Conservation (phyloP, 2,329 filamentous ascomycete species). For the Neofusicoccum kwambonambiense region DNA sequence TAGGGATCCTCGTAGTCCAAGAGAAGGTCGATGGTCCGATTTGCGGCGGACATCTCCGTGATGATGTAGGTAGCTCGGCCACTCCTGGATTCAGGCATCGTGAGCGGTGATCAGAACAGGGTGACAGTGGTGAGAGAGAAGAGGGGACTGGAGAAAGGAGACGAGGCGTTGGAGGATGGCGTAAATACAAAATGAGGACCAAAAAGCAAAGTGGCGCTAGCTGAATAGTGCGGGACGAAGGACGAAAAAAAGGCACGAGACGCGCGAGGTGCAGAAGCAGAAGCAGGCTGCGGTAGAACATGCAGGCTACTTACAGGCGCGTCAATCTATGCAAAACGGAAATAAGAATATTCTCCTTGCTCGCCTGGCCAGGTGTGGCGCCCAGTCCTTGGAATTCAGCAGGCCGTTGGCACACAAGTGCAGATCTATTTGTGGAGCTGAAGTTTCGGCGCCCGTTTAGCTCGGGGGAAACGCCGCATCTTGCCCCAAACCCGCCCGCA, state of each 20-base stretch:
- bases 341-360: not conserved
- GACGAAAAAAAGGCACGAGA: not conserved
- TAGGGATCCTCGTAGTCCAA: slow-evolving; percentile 86
- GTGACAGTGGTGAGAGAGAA: not conserved
- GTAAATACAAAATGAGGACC: not conserved
- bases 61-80: slow-evolving; percentile 1
- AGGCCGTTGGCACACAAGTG: slow-evolving; percentile 1
- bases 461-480: not conserved
- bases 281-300: not conserved
- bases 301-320: not conserved
- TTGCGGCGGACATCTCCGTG: slow-evolving; percentile 7
- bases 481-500: not conserved
- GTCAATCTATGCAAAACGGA: not conserved
- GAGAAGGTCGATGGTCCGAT: slow-evolving; percentile 59
- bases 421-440: not conserved
- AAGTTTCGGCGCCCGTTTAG: not conserved
- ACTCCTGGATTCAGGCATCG: not conserved
- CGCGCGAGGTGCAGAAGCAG: not conserved
- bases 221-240: not conserved
- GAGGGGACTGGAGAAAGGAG: not conserved
- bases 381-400: not conserved
- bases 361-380: not conserved
- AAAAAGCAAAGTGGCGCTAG: not conserved
- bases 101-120: not conserved
- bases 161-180: not conserved